phyloP scores from a whole-genome alignment of 148 eudicot genomes.

The Pouteria glomerata region DNA sequence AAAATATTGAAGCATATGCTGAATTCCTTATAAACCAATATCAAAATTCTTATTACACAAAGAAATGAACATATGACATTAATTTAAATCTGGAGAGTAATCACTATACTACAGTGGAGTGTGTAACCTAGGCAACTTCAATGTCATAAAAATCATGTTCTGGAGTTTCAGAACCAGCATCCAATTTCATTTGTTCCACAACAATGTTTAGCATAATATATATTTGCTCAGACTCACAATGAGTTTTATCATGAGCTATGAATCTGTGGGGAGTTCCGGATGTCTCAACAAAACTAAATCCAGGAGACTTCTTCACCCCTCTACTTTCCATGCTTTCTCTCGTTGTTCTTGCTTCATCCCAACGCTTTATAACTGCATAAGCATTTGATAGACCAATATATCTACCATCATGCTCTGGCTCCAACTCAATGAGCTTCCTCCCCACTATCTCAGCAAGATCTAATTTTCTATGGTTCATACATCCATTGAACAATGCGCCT shows the following conservation, averaged over 20 bases:
- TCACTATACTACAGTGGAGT: neutral
- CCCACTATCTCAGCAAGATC: constrained; percentile 79
- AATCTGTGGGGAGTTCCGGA: constrained; percentile 59
- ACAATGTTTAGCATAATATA: constrained; percentile 42
- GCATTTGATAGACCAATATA: constrained; percentile 79
- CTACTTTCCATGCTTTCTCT: constrained; percentile 74
- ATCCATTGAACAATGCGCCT: constrained; percentile 77
- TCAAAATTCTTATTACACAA: neutral
- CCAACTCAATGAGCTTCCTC: constrained; percentile 68
- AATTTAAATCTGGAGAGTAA: neutral
- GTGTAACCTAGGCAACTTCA: constrained; percentile 2
- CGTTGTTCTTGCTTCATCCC: constrained; percentile 62
- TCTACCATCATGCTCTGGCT: constrained; percentile 84
- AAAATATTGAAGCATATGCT: too few relatives aligned
- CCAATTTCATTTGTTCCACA: constrained; percentile 41
- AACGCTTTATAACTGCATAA: constrained; percentile 63
- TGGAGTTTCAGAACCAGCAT: constrained; percentile 18
- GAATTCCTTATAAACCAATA: too few relatives aligned
- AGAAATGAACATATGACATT: neutral
- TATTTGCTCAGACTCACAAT: constrained; percentile 44
- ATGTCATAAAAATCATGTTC: constrained; percentile 9
- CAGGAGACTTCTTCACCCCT: constrained; percentile 84
- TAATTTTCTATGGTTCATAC: constrained; percentile 60
- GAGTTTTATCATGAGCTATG: constrained; percentile 73
- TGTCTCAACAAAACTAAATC: constrained; percentile 70